These are phyloP conservation scores for Didymella glomerata DNA, from an alignment of 2,329 filamentous ascomycete species.

Conservation along the genomic window DNA sequence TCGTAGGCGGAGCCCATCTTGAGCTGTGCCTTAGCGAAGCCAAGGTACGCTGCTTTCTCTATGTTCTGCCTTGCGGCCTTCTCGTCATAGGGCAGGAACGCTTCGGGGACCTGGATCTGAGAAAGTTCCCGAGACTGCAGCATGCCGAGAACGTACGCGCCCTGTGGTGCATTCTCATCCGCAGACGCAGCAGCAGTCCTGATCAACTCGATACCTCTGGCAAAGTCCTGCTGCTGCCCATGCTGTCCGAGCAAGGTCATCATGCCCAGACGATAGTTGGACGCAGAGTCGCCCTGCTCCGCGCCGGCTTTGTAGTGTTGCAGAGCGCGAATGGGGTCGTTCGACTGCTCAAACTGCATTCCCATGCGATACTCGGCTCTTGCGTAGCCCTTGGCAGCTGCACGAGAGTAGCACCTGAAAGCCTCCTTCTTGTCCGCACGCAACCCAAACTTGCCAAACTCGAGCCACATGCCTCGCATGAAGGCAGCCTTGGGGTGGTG, in stretches of 20 bases:
- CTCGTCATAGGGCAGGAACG: conserved; percentile 74
- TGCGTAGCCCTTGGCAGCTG: conserved; percentile 85
- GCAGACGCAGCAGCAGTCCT: conserved; percentile 82
- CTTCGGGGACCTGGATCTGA: conserved; percentile 83
- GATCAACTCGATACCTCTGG: conserved; percentile 81
- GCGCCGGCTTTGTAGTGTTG: conserved; percentile 88
- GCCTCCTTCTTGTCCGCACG: conserved; percentile 94
- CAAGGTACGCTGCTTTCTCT: conserved; percentile 94
- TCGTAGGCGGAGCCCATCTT: conserved; percentile 98
- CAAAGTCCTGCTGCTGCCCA: conserved; percentile 83
- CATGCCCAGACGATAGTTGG: conserved; percentile 89
- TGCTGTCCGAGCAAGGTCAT: conserved; percentile 96
- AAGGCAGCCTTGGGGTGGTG: conserved; percentile 94
- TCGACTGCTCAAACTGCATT: conserved; percentile 96
- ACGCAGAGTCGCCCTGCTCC: conserved; percentile 83
- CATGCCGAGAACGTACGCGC: conserved; percentile 95
- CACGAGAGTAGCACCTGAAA: conserved; percentile 82
- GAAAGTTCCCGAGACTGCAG: conserved; percentile 87
- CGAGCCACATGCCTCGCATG: conserved; percentile 94
- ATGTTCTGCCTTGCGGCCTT: conserved; percentile 83
- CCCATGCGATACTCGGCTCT: conserved; percentile 96
- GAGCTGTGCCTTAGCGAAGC: conserved; percentile 93
- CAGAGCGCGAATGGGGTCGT: conserved; percentile 89
- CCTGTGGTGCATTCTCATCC: conserved; percentile 96
- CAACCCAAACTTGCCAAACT: conserved; percentile 95